These are phyloP conservation scores for Zymoseptoria pseudotritici DNA, from an alignment of 2,329 filamentous ascomycete genomes.

Conservation along the genomic window DNA sequence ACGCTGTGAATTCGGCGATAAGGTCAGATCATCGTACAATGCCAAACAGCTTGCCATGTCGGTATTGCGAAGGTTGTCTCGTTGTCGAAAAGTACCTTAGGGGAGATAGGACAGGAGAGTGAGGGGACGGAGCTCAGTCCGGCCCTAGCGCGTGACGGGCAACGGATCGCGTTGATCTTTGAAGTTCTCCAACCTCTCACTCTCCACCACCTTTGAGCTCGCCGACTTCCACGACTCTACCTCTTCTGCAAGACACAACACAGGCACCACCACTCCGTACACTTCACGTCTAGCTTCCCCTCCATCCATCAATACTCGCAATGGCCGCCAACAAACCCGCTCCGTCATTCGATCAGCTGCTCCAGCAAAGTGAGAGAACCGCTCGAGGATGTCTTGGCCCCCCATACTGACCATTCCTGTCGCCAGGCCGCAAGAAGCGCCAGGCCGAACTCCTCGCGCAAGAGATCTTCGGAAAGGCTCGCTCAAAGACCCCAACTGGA, in stretches of 20 bases:
- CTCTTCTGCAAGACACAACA: too few species aligned
- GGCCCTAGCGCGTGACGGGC: too few species aligned
- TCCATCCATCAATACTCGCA: neutral
- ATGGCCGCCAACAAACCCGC: conserved; percentile 13
- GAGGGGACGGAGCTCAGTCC: too few species aligned
- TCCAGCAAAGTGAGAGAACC: conserved; percentile 15
- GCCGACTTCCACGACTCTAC: too few species aligned
- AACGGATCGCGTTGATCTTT: too few species aligned
- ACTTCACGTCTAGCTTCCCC: neutral
- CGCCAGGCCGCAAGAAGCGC: conserved; percentile 17
- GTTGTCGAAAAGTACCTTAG: too few species aligned
- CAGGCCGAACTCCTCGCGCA: conserved; percentile 49
- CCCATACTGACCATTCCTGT: neutral
- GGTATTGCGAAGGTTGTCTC: too few species aligned
- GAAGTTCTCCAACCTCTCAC: too few species aligned
- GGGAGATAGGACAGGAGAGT: too few species aligned
- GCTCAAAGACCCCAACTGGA: conserved; percentile 50
- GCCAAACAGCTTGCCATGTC: too few species aligned
- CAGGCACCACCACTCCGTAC: too few species aligned
- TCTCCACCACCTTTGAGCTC: too few species aligned
- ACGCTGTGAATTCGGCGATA: neutral
- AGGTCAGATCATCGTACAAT: neutral
- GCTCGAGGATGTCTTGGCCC: neutral
- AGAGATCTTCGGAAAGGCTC: conserved; percentile 58
- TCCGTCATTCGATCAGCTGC: conserved; percentile 15